These are phyloP conservation scores for Nannochloropsis salina DNA, from an alignment of 108 stramenopile species.

Conservation along the genomic window DNA sequence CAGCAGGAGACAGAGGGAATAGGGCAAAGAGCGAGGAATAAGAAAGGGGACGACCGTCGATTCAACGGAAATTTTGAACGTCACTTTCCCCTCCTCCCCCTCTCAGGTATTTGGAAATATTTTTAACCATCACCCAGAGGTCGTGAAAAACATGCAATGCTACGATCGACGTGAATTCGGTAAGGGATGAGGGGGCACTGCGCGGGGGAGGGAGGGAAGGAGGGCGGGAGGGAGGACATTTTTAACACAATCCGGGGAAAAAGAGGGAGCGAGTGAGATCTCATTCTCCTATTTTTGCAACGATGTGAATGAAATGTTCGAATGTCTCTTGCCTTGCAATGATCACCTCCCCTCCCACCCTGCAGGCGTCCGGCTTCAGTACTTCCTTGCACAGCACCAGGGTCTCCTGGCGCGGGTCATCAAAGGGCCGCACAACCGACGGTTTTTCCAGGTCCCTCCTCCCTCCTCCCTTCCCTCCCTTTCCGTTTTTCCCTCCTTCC, in stretches of 20 bases:
- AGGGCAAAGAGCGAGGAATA: no score
- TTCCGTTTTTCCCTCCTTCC: neutral
- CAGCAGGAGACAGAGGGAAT: no score
- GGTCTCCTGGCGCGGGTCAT: neutral
- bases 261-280: no score
- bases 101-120: neutral
- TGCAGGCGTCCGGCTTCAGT: neutral
- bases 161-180: neutral
- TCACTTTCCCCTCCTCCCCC: neutral
- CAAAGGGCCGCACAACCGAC: neutral
- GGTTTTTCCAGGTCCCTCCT: neutral
- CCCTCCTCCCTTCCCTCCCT: slow-evolving; percentile 14
- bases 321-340: neutral
- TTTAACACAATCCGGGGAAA: neutral
- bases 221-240: neutral
- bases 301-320: neutral
- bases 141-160: neutral
- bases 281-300: no score
- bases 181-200: neutral
- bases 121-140: neutral
- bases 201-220: neutral
- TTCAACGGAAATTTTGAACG: neutral
- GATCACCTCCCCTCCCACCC: neutral
- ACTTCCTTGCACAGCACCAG: no score
- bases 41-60: neutral